A percentile compares a stretch with the other conserved stretches of the same genome.
phyloP scores from a whole-genome alignment of 2,329 filamentous ascomycete genomes.

The Cladobotryum protrusum region DNA sequence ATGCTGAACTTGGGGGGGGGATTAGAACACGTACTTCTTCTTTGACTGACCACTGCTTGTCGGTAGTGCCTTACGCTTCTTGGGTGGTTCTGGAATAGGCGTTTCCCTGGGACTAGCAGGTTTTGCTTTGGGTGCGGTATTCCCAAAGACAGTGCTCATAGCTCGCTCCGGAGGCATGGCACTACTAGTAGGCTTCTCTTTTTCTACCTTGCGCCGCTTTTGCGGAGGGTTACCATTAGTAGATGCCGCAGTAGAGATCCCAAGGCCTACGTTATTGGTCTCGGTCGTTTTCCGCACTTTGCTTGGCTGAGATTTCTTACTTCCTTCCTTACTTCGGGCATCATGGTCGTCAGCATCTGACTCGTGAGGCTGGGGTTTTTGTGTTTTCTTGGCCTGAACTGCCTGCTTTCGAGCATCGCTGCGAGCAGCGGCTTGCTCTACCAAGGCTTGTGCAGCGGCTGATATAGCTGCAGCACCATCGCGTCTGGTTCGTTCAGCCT shows the following conservation, averaged over 20 bases:
- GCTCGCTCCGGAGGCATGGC: conserved; percentile 58
- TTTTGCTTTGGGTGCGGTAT: conserved; percentile 48
- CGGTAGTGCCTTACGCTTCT: conserved; percentile 62
- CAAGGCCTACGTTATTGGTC: conserved; percentile 52
- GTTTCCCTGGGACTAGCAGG: conserved; percentile 62
- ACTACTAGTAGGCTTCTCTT: conserved; percentile 36
- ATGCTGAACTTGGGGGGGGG: no score
- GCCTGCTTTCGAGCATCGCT: conserved; percentile 83
- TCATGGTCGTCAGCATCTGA: conserved; percentile 72
- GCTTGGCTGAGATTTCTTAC: conserved; percentile 57
- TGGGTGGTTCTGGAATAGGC: conserved; percentile 61
- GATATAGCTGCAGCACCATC: conserved; percentile 75
- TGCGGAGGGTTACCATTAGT: conserved; percentile 50
- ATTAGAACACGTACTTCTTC: conserved; percentile 58
- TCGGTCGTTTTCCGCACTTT: conserved; percentile 61
- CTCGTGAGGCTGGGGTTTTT: conserved; percentile 62
- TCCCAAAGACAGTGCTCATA: conserved; percentile 53
- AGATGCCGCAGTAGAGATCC: conserved; percentile 52
- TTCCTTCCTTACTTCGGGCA: conserved; percentile 41
- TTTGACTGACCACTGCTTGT: conserved; percentile 65
- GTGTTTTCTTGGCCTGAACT: conserved; percentile 67
- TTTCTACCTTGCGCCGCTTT: conserved; percentile 80
- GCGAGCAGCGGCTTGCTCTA: conserved; percentile 75
- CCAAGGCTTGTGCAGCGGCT: conserved; percentile 68
- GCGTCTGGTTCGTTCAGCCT: conserved; percentile 67